These are phyloP conservation scores for Colletotrichum falcatum DNA, from an alignment of 2,329 filamentous ascomycete species.

Conservation along the genomic window DNA sequence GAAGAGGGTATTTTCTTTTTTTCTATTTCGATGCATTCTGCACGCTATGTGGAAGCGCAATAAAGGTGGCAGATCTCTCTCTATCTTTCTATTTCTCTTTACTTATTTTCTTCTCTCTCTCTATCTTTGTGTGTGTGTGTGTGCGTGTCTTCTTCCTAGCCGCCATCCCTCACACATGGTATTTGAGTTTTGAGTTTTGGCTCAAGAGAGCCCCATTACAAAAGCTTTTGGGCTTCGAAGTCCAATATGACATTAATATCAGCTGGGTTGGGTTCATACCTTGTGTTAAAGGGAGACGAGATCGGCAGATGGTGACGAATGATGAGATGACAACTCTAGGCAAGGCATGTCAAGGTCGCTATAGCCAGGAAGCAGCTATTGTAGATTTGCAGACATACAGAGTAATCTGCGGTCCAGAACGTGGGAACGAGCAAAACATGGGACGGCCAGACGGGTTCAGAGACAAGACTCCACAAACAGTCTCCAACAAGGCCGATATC, in stretches of 20 bases:
- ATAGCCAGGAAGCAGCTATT: not conserved
- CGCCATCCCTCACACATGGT: not conserved
- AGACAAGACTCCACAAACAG: not conserved
- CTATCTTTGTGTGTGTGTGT: too few relatives aligned
- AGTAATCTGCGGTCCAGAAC: not conserved
- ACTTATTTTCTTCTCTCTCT: too few relatives aligned
- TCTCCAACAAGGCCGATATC: not conserved
- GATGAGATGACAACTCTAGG: constrained; percentile 20
- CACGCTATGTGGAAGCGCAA: not conserved
- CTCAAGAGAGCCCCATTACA: too few relatives aligned
- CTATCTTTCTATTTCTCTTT: too few relatives aligned
- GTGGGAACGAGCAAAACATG: not conserved
- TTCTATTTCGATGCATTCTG: not conserved
- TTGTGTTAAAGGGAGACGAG: not conserved
- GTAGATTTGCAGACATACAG: not conserved
- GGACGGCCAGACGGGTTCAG: constrained; percentile 5
- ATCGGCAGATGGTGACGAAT: not conserved
- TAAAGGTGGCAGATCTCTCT: not conserved
- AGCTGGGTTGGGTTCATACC: too few relatives aligned
- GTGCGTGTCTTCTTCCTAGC: too few relatives aligned
- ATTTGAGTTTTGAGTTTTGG: not conserved
- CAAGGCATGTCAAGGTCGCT: not conserved
- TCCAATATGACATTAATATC: too few relatives aligned
- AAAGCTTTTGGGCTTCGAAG: too few relatives aligned
- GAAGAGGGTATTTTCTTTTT: not conserved